Evolutionary conservation across 2,329 filamentous ascomycete species (phyloP), one percentile per base, ranked within the genome.

Genomic region (Albifimbria verrucaria): DNA sequence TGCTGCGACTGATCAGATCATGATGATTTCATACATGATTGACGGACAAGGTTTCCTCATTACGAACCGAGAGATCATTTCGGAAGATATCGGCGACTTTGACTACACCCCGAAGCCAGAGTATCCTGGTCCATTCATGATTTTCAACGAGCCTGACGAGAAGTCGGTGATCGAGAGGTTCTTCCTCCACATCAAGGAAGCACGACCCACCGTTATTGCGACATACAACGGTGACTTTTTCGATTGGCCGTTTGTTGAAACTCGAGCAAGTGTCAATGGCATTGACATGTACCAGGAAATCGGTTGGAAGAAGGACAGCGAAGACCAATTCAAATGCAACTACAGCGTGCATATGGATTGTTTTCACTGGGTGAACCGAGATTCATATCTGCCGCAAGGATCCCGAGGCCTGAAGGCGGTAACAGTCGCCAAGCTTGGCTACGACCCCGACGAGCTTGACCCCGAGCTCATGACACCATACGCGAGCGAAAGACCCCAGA

Each of bases 151-250:
- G 68, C 89, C 92, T 1, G 87, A 97, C 65, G 94, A 99, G 72
- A 94, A 94, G 70, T 83, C 80, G 1, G 68, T 96, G 2, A 78
- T 99, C 21, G 93, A 97, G 66, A 81, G 94, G 17, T 99, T 99
- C 73, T 97, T 99, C 65, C 79, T 90, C 41, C 94, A 97, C 69
- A 89, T 99, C 71, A 97, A 99, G 65, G 91, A 96, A 69, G 91
- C 92, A 1, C 85, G 89, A 55, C 94, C 94, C 1, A 97, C 92
- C 0, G 93, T 99, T 52, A 99, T 99, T 69, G 93, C 95, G 32
- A 99, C 94, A n/a, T 99, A 99, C 80, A 99, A 99, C 90, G 94
- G 94, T 76, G 94, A 99, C 77, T 99, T 99, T 70, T 99, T 99
- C 86, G 94, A 99, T 87, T 99, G 94, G 94, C 93, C 94, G 0